Evolutionary conservation across 2,329 filamentous ascomycete species (phyloP), one percentile per base, ranked within the genome.

Genomic region (Madurella fahalii): DNA sequence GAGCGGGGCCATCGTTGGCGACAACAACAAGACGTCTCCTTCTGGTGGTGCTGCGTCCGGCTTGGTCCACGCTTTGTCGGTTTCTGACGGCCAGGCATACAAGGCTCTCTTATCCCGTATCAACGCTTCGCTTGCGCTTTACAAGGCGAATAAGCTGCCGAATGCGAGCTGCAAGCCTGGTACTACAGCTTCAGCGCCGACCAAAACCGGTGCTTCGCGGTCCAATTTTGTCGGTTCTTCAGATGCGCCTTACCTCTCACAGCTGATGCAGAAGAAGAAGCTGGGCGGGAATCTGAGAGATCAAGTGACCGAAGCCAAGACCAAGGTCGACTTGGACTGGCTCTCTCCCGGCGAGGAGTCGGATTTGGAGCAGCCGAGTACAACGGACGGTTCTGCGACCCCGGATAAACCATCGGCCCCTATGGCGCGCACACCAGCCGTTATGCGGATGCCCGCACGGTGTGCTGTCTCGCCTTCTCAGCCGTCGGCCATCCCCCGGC

Each of bases 181-280:
- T 39, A 65, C 56, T 18, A 37, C 63, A 40, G 52, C 50, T 44
- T 53, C 52, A 50, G 67, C 45, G 9, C 31, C 53, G 2, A 40
- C 41, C 15, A 64, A 65, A 31, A 61, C 68, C 4, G 12, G 17
- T 31, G 25, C 40, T 32, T 15, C 48, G 4, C 15, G 53, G 25
- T 32, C 52, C 5, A 34, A 37, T n/a, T 83, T 84, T 64, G 72
- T 77, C 52, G 77, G 77, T 48, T 82, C 83, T 11, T 68, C 78
- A 7, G 78, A 82, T 34, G 81, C 83, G 15, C 87, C 87, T 13
- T 79, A 88, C 69, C 75, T 92, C 17, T 89, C 87, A 31, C 78
- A 78, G 40, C 70, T 89, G 45, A 75, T 90, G 71, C 76, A 82
- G 61, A 78, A 73, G 58, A 80, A 77, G 65, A 85, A 85, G 34